These are phyloP conservation scores for Primulina huaijiensis DNA, from an alignment of 257 asterid species.

Conservation along the genomic window DNA sequence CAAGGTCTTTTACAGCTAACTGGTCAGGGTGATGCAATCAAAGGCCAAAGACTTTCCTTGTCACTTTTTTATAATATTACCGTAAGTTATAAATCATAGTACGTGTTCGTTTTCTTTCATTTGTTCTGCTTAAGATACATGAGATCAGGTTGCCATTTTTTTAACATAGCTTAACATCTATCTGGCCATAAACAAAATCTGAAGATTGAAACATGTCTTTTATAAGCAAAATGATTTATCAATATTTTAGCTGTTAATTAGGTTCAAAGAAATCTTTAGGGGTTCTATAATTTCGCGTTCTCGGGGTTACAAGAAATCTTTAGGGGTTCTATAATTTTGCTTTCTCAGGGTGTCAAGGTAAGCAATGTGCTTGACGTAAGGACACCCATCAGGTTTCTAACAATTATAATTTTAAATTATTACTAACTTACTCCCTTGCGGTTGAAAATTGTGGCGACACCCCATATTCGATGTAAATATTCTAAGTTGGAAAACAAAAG, in stretches of 20 bases:
- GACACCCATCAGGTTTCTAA: not conserved
- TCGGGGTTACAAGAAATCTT: too few species aligned
- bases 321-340: too few species aligned
- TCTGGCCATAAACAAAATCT: not conserved
- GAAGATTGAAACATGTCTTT: not conserved
- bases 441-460: not conserved
- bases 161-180: constrained; percentile 1
- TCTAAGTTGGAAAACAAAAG: too few species aligned
- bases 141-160: constrained; percentile 15
- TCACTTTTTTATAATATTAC: constrained; percentile 86
- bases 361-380: not conserved
- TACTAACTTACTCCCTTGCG: not conserved
- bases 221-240: not conserved
- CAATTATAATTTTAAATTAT: not conserved
- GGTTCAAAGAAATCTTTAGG: not conserved
- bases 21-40: constrained; percentile 89
- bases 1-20: constrained; percentile 80
- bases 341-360: not conserved
- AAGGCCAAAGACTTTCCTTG: constrained; percentile 84
- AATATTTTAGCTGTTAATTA: not conserved
- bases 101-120: constrained; percentile 10
- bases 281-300: too few species aligned
- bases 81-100: constrained; percentile 48
- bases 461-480: too few species aligned
- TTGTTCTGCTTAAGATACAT: constrained; percentile 10